A percentile compares a stretch with the other conserved stretches of the same genome.
phyloP scores from a whole-genome alignment of 345 rosid genomes.

The Cardamine occulta region DNA sequence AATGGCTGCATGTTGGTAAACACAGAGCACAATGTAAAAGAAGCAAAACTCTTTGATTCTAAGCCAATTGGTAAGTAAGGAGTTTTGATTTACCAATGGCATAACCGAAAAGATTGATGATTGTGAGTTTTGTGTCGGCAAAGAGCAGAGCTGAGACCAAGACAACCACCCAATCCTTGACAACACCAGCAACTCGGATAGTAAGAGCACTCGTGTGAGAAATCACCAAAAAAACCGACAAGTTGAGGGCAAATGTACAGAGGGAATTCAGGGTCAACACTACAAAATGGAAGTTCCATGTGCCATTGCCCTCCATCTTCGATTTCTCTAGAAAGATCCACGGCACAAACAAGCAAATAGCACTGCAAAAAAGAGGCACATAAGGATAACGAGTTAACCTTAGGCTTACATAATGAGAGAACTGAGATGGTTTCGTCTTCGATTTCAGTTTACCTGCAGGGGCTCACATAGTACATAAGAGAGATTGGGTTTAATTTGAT shows the following conservation, averaged over 20 bases:
- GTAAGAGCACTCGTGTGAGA: constrained; percentile 98
- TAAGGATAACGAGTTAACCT: constrained; percentile 16
- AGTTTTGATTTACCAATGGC: constrained; percentile 67
- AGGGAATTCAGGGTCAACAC: constrained; percentile 78
- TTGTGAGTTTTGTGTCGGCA: constrained; percentile 89
- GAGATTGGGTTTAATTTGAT: constrained; percentile 89
- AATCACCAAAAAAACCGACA: constrained; percentile 94
- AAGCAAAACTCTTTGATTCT: not conserved
- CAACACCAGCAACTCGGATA: constrained; percentile 98
- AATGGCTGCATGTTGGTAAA: constrained; percentile 59
- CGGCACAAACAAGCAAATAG: constrained; percentile 83
- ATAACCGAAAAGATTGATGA: constrained; percentile 85
- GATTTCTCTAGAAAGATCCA: constrained; percentile 96
- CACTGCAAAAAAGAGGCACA: constrained; percentile 57
- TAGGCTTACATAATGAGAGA: not conserved
- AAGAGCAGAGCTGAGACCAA: constrained; percentile 86
- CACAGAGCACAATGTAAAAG: constrained; percentile 4
- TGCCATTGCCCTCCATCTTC: constrained; percentile 78
- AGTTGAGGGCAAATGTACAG: constrained; percentile 96
- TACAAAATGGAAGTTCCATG: constrained; percentile 71
- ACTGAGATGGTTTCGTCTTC: constrained; percentile 21
- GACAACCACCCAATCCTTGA: constrained; percentile 99
- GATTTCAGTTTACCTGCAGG: constrained; percentile 75
- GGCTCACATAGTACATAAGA: constrained; percentile 93
- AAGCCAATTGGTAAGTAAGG: not conserved